These are phyloP conservation scores for Gaertneriomyces semiglobifer DNA, from an alignment of 192 early-diverging fungal species.

Conservation along the genomic window DNA sequence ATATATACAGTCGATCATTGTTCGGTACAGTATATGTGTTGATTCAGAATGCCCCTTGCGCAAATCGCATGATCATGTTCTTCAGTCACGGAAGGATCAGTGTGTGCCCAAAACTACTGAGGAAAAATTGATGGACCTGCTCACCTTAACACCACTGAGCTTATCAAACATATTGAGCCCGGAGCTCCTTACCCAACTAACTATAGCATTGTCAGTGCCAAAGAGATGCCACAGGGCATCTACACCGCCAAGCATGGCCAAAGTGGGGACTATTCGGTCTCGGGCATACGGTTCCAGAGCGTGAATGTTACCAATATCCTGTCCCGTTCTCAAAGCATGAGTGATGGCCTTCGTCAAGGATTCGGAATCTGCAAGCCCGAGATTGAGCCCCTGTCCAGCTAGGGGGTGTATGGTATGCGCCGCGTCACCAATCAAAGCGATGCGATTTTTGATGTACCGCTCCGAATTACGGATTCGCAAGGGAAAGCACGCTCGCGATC, in stretches of 20 bases:
- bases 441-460: conserved; percentile 68
- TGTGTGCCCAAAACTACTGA: too few relatives aligned
- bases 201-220: conserved; percentile 55
- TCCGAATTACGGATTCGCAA: conserved; percentile 77
- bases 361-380: conserved; percentile 84
- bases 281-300: conserved; percentile 76
- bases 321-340: conserved; percentile 63
- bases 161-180: conserved; percentile 68
- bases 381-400: conserved; percentile 95
- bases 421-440: conserved; percentile 90
- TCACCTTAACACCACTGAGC: too few relatives aligned
- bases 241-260: conserved; percentile 78
- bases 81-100: too few relatives aligned
- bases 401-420: conserved; percentile 95
- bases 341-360: conserved; percentile 62
- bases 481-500: conserved; percentile 77
- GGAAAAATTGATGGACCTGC: too few relatives aligned
- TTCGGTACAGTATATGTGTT: too few relatives aligned
- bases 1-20: too few relatives aligned
- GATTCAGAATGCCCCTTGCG: too few relatives aligned
- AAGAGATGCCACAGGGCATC: conserved; percentile 82
- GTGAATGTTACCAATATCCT: conserved; percentile 76
- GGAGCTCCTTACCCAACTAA: conserved; percentile 68
- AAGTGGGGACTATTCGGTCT: conserved; percentile 75
- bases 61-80: too few relatives aligned